Evolutionary conservation across 768 basidiomycete species (phyloP), one percentile per base, ranked within the genome.

Genomic region (Serendipita vermifera): DNA sequence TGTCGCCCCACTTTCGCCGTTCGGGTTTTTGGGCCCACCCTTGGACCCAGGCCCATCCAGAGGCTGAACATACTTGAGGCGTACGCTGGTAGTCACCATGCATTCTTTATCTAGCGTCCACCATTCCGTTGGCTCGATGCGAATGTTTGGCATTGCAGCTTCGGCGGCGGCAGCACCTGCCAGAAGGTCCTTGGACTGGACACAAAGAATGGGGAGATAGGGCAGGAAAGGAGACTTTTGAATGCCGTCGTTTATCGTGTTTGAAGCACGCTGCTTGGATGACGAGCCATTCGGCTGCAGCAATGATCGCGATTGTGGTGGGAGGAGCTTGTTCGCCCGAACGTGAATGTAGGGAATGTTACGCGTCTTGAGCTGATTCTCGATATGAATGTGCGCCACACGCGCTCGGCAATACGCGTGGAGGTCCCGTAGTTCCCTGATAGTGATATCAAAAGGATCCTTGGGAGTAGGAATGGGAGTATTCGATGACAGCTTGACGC

Each of bases 341-440:
- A 91, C 83, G 48, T 85, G 78, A 2, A 74, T 80, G 64, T 81
- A 90, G 0, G 83, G 82, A 53, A 94, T 92, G 22, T 76, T 76
- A 27, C 85, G 83, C 20, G 80, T 68, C 67, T 91, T 89, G 67
- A 96, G 79, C 66, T 94, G 91, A 40, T 79, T 75, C 68, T 96
- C 90, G 55, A 97, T 82, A 62, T 83, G 87, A 60, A 81, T 84
- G 64, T 87, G 87, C n/a, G 90, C 84, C 15, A 92, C 87, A 15
- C 90, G 84, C 9, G 90, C 91, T 63, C 89, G 87, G 70, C 87
- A 92, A 66, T 90, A 93, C 32, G 82, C 83, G 64, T 89, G 91
- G 7, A 92, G 69, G 63, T 90, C 85, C 57, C 83, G 75, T 15
- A 91, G 24, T 29, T 51, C 5, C 31, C 31, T 20, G 15, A 51